Evolutionary conservation across 768 basidiomycete genomes (phyloP).

Genomic region (Phlebiopsis gigantea): DNA sequence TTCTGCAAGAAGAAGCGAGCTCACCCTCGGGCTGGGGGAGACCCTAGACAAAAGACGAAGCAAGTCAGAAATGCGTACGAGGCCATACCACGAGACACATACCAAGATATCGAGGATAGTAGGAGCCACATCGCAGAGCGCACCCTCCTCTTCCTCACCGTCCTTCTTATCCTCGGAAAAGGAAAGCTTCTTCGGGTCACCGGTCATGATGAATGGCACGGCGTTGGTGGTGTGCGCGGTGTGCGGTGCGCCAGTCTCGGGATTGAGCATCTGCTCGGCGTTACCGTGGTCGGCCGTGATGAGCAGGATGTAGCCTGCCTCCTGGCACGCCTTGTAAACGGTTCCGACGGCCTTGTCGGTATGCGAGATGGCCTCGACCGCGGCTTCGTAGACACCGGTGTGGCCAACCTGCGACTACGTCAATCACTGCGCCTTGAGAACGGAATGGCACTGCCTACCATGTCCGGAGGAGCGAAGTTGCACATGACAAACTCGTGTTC

Average conservation of each 20-base stretch:
- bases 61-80: slow-evolving; percentile 23
- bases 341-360: slow-evolving; percentile 89
- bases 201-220: slow-evolving; percentile 87
- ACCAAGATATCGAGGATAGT: slow-evolving; percentile 73
- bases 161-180: slow-evolving; percentile 49
- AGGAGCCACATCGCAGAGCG: slow-evolving; percentile 87
- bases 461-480: slow-evolving; percentile 96
- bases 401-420: slow-evolving; percentile 66
- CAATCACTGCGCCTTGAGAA: neutral
- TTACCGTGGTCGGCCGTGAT: slow-evolving; percentile 95
- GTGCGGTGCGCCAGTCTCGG: slow-evolving; percentile 78
- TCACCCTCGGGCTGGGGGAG: slow-evolving; percentile 65
- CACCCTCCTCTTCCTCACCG: slow-evolving; percentile 55
- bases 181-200: slow-evolving; percentile 47
- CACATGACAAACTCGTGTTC: slow-evolving; percentile 92
- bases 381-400: slow-evolving; percentile 88
- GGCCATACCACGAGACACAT: neutral
- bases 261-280: slow-evolving; percentile 90
- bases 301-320: slow-evolving; percentile 80
- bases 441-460: slow-evolving; percentile 45
- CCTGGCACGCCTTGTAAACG: slow-evolving; percentile 78
- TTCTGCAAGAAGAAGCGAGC: slow-evolving; percentile 13
- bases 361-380: slow-evolving; percentile 80
- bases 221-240: slow-evolving; percentile 90
- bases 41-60: slow-evolving; percentile 33